Evolutionary conservation across 768 basidiomycete species (phyloP), one percentile per base, ranked within the genome.

Genomic region (Suillus cothurnatus): DNA sequence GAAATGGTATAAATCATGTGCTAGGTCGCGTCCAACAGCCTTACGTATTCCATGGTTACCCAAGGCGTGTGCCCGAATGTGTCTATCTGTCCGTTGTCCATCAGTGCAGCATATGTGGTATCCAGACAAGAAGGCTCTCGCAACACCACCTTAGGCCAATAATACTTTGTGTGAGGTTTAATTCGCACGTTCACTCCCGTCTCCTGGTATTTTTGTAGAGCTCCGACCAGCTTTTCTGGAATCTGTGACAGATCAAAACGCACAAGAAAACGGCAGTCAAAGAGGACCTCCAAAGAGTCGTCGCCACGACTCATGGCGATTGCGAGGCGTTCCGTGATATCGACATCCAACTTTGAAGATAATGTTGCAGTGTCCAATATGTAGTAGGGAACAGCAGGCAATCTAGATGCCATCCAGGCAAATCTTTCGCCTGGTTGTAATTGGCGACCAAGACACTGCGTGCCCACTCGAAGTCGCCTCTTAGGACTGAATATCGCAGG

Each of bases 181-280:
- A 88, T 67, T 49, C 63, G 75, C 65, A 77, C 21, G 15, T 85
- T 71, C 8, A 69, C 65, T 0, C 69, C 73, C 12, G 64, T 41
- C 7, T 67, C 66, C 17, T 60, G 64, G 57, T 65, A 45, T 21
- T 70, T 58, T 7, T 67, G 26, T 45, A 86, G 61, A 39, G 69
- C 69, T 23, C 66, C 61, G n/a, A 69, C 64, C 4, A 89, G 41
- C 9, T 73, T 55, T 2, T 62, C 26, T 2, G 88, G 87, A 26
- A 88, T 80, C 49, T 69, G 77, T 39, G 69, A 68, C 17, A 85
- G 69, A 64, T 84, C 66, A 68, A 91, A 79, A 23, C 69, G 71
- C 50, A 93, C 59, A 4, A 86, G 69, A 73, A 90, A 93, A 7
- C 92, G 87, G 68, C 81, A 80, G 72, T 93, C 91, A 71, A 85